Conservation (phyloP, 306 rosid genomes). For the Quercus bicolor region DNA sequence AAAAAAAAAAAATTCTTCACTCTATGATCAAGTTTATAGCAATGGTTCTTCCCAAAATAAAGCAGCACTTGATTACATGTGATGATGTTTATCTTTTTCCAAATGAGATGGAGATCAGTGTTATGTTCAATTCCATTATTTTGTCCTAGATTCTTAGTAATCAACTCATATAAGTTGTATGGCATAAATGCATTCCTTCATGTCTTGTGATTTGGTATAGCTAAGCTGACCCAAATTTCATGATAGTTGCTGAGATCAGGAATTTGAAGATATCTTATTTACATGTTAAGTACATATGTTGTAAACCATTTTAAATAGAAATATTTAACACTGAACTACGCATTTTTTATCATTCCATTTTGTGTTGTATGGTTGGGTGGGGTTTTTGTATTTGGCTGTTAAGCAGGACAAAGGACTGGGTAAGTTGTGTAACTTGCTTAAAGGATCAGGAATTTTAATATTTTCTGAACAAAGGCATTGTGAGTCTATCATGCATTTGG, state of each 20-base stretch:
- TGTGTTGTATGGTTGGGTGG: not conserved
- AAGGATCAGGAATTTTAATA: no score
- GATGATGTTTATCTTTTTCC: not conserved
- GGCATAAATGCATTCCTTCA: no score
- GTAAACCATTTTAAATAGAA: not conserved
- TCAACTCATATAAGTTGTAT: not conserved
- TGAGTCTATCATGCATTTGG: no score
- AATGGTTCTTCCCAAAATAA: no score
- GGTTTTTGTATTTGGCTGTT: not conserved
- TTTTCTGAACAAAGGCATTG: no score
- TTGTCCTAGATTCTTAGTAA: not conserved
- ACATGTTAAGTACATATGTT: not conserved
- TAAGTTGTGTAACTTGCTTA: no score
- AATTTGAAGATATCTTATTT: not conserved
- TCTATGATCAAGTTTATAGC: no score
- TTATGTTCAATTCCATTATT: not conserved
- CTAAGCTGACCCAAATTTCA: not conserved
- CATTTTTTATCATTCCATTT: not conserved
- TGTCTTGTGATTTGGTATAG: no score
- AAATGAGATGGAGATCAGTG: not conserved
- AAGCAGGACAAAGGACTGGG: no score
- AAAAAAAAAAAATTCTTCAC: no score
- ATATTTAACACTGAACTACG: not conserved
- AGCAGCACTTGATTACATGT: not conserved
- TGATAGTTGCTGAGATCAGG: not conserved